Evolutionary conservation across 176 grass and related monocot species (phyloP).

Genomic region (Miscanthus lutarioriparius): DNA sequence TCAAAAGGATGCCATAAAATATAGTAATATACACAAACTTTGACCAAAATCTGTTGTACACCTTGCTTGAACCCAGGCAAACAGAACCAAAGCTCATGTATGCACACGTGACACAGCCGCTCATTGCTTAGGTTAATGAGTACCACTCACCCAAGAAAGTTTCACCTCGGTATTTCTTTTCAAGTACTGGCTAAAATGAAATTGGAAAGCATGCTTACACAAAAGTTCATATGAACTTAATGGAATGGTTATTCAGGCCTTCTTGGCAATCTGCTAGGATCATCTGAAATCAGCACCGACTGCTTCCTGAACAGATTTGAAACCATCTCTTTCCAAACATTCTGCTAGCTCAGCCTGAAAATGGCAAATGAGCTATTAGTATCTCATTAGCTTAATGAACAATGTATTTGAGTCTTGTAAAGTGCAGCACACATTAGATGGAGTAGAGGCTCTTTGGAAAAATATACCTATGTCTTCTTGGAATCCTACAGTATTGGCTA

Average conservation of each 20-base stretch:
- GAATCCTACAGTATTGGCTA: background rate
- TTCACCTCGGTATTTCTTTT: slow-evolving; percentile 26
- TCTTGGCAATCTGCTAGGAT: slow-evolving; percentile 20
- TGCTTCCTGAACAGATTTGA: slow-evolving; percentile 89
- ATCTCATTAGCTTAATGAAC: background rate
- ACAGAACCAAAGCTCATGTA: background rate
- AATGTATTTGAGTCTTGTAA: background rate
- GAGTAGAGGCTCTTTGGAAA: background rate
- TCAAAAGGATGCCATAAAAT: slow-evolving; percentile 4
- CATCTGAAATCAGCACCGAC: slow-evolving; percentile 73
- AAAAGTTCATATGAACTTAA: slow-evolving; percentile 25
- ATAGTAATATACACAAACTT: slow-evolving; percentile 42
- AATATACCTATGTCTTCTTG: background rate
- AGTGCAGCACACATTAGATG: background rate
- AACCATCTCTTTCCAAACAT: slow-evolving; percentile 92
- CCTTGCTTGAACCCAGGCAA: slow-evolving; percentile 33
- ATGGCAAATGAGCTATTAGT: slow-evolving; percentile 19
- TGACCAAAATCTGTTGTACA: slow-evolving; percentile 44
- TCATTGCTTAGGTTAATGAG: slow-evolving; percentile 26
- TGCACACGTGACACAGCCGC: background rate
- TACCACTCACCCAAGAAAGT: slow-evolving; percentile 29
- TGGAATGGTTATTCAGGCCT: slow-evolving; percentile 33
- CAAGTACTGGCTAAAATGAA: slow-evolving; percentile 10
- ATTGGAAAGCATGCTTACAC: slow-evolving; percentile 13
- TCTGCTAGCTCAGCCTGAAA: slow-evolving; percentile 80